Conservation (phyloP, 2,329 filamentous ascomycete species). For the Coleophoma eucalyptorum region DNA sequence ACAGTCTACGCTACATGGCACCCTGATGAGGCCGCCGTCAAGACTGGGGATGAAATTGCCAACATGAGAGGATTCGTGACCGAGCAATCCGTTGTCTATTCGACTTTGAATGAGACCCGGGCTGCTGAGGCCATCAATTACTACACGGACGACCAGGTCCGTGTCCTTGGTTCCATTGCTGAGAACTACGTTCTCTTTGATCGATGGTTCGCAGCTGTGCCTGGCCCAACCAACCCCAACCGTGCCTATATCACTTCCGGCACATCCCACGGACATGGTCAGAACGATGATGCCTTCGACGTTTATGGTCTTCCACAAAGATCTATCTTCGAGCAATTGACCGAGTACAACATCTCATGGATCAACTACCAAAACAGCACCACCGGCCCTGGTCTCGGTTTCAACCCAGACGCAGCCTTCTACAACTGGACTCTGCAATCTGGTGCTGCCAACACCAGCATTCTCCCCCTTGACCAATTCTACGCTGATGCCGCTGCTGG, state of each 20-base stretch:
- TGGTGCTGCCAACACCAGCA: slow-evolving; percentile 29
- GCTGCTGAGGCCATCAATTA: slow-evolving; percentile 40
- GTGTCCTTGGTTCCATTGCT: slow-evolving; percentile 34
- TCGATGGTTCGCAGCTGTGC: slow-evolving; percentile 36
- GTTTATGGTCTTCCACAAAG: slow-evolving; percentile 31
- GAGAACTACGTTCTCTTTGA: slow-evolving; percentile 41
- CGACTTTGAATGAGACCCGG: slow-evolving; percentile 29
- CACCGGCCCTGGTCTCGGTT: slow-evolving; percentile 26
- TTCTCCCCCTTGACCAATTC: slow-evolving; percentile 35
- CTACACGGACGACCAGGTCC: slow-evolving; percentile 35
- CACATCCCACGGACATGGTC: slow-evolving; percentile 34
- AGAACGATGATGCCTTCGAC: slow-evolving; percentile 30
- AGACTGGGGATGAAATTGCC: slow-evolving; percentile 10
- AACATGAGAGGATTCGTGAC: slow-evolving; percentile 37
- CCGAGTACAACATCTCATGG: slow-evolving; percentile 36
- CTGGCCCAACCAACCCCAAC: slow-evolving; percentile 33
- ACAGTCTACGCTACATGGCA: slow-evolving; percentile 33
- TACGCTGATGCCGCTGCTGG: slow-evolving; percentile 39
- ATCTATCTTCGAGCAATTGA: slow-evolving; percentile 36
- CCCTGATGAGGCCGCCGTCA: slow-evolving; percentile 22
- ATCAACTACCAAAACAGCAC: slow-evolving; percentile 42
- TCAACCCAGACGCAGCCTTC: slow-evolving; percentile 38
- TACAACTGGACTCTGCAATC: slow-evolving; percentile 36
- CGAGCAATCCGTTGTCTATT: slow-evolving; percentile 34
- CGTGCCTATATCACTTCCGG: slow-evolving; percentile 31